These are phyloP conservation scores for Penicillium roqueforti DNA, from an alignment of 495 filamentous ascomycete genomes.

Conservation along the genomic window DNA sequence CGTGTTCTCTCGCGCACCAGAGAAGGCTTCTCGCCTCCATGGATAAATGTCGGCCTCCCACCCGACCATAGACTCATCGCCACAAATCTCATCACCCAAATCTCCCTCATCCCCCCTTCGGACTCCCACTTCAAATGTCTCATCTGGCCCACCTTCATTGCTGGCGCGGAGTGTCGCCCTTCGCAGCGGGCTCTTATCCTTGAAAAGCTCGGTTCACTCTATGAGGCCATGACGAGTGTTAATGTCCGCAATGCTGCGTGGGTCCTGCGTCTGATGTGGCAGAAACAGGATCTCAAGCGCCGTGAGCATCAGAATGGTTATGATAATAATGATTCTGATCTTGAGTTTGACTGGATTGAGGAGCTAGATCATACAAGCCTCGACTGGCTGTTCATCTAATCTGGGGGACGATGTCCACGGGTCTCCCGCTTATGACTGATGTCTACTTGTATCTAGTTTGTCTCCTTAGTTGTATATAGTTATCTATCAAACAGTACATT, in stretches of 20 bases:
- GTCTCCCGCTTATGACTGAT: conserved; percentile 5
- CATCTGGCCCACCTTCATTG: conserved; percentile 48
- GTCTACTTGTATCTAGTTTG: background rate
- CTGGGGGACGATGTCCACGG: background rate
- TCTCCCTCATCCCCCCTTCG: conserved; percentile 33
- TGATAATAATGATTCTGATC: conserved; percentile 23
- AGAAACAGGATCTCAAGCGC: conserved; percentile 36
- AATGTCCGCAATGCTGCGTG: conserved; percentile 47
- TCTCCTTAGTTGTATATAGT: too few relatives aligned
- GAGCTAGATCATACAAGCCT: conserved; percentile 42
- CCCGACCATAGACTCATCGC: conserved; percentile 32
- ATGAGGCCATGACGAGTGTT: conserved; percentile 39
- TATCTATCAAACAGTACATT: background rate
- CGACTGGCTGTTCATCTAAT: conserved; percentile 47
- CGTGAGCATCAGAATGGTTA: conserved; percentile 7
- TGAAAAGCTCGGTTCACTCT: conserved; percentile 34
- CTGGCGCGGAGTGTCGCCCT: conserved; percentile 41
- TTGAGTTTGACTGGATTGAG: conserved; percentile 45
- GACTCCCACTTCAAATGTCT: conserved; percentile 48
- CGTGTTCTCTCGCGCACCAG: conserved; percentile 38
- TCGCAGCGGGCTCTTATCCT: conserved; percentile 36
- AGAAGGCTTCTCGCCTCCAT: conserved; percentile 26
- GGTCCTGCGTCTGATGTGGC: conserved; percentile 47
- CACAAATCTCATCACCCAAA: conserved; percentile 36
- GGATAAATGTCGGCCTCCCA: conserved; percentile 29